These are phyloP conservation scores for Solidago caesia DNA, from an alignment of 129 eudicot genomes.

Conservation along the genomic window DNA sequence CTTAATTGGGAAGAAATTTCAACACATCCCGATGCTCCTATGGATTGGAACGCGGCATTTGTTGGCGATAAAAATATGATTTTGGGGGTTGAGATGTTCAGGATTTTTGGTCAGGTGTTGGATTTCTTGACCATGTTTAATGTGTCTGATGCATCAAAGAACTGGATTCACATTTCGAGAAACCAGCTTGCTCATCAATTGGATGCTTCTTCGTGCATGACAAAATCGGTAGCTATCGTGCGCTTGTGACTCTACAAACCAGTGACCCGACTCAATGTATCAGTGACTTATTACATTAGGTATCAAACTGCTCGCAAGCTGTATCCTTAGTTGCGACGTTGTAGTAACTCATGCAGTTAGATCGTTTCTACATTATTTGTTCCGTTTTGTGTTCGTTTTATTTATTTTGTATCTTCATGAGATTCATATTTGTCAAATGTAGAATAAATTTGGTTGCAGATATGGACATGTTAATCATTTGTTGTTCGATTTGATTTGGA, in stretches of 20 bases:
- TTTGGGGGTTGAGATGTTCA: slow-evolving; percentile 95
- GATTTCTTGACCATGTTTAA: slow-evolving; percentile 80
- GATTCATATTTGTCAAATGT: slow-evolving; percentile 24
- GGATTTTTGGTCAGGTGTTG: slow-evolving; percentile 91
- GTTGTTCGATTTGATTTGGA: slow-evolving; percentile 15
- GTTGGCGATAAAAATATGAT: slow-evolving; percentile 62
- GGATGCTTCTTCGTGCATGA: slow-evolving; percentile 86
- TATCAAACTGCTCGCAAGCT: neutral
- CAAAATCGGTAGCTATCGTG: slow-evolving; percentile 72
- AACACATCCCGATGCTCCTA: slow-evolving; percentile 90
- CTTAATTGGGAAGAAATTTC: slow-evolving; percentile 63
- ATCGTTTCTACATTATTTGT: slow-evolving; percentile 15
- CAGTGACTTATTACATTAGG: neutral
- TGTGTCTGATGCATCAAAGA: slow-evolving; percentile 41
- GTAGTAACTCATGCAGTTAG: slow-evolving; percentile 24
- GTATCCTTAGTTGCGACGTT: neutral
- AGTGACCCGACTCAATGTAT: neutral
- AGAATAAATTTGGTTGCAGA: slow-evolving; percentile 7
- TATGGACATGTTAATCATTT: slow-evolving; percentile 20
- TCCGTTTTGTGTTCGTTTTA: neutral
- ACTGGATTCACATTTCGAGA: slow-evolving; percentile 77
- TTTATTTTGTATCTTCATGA: neutral
- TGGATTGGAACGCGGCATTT: slow-evolving; percentile 96
- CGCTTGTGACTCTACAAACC: slow-evolving; percentile 43
- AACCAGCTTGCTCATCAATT: slow-evolving; percentile 71